A percentile compares a stretch with the other conserved stretches of the same genome.
Conservation (phyloP, 805 yeast genomes). For the Yamadazyma endophytica region DNA sequence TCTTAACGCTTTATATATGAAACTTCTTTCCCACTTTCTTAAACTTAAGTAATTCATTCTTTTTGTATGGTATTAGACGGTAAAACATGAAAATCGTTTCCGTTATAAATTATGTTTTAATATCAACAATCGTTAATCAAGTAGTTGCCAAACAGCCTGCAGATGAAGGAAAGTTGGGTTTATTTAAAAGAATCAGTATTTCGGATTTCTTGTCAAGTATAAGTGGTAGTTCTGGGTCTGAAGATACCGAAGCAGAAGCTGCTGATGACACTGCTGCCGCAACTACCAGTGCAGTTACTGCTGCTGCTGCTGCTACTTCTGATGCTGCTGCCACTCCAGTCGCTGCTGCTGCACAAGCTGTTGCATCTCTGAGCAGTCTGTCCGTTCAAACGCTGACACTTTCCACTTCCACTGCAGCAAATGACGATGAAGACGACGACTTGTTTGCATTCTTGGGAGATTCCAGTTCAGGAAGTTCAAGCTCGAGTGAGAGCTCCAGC, state of each 20-base stretch:
- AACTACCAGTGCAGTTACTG: neutral
- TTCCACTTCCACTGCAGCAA: too few species aligned
- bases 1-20: neutral
- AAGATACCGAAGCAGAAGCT: conserved; percentile 3
- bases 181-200: conserved; percentile 13
- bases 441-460: too few species aligned
- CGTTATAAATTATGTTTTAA: conserved; percentile 20
- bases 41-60: neutral
- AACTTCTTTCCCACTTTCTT: neutral
- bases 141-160: conserved; percentile 9
- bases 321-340: neutral
- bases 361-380: neutral
- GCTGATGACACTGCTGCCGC: conserved; percentile 2
- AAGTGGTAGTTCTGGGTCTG: conserved; percentile 2
- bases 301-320: conserved; percentile 3
- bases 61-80: neutral
- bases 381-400: neutral
- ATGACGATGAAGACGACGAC: too few species aligned
- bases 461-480: conserved; percentile 1
- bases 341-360: conserved; percentile 4
- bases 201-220: conserved; percentile 7
- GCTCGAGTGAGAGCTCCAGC: conserved; percentile 10
- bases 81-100: conserved; percentile 21
- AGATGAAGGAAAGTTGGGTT: conserved; percentile 3
- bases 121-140: conserved; percentile 19